These are phyloP conservation scores for Haematococcus sp. DNA, from an alignment of 139 green algal genomes.

Conservation along the genomic window DNA sequence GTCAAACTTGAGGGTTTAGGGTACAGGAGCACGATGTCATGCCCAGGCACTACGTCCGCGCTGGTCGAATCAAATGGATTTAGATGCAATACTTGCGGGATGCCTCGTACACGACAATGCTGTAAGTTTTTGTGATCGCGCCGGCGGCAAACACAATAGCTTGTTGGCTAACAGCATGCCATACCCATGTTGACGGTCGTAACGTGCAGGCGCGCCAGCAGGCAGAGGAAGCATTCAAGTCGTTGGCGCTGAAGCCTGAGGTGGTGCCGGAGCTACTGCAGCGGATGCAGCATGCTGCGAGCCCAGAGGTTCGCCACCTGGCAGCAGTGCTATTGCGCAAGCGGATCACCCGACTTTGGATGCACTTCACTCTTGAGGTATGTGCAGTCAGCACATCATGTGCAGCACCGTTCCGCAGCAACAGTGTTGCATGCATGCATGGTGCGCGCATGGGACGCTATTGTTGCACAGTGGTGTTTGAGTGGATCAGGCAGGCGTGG, in stretches of 20 bases:
- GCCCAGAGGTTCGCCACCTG: constrained; percentile 59
- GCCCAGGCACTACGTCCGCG: too few relatives aligned
- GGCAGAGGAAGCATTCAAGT: constrained; percentile 44
- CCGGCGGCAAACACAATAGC: not conserved
- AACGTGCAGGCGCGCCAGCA: constrained; percentile 31
- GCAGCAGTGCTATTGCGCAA: constrained; percentile 68
- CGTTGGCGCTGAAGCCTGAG: constrained; percentile 25
- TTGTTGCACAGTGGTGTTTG: too few relatives aligned
- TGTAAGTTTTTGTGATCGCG: not conserved
- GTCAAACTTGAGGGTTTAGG: too few relatives aligned
- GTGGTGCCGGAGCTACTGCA: constrained; percentile 56
- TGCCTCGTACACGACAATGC: constrained; percentile 40
- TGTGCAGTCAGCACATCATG: not conserved
- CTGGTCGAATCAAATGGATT: constrained; percentile 10
- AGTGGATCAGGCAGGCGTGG: too few relatives aligned
- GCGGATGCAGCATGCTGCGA: constrained; percentile 23
- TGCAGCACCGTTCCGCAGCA: not conserved
- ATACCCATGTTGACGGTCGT: too few relatives aligned
- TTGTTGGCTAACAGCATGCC: not conserved
- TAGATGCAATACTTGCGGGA: constrained; percentile 33
- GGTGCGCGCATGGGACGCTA: too few relatives aligned
- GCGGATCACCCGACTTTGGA: constrained; percentile 56
- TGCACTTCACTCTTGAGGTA: constrained; percentile 28
- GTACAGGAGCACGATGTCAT: too few relatives aligned
- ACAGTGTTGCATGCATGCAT: constrained; percentile 16